Evolutionary conservation across 2,329 filamentous ascomycete genomes (phyloP), one percentile per base, ranked within the genome.

Genomic region (Colletotrichum theobromicola): DNA sequence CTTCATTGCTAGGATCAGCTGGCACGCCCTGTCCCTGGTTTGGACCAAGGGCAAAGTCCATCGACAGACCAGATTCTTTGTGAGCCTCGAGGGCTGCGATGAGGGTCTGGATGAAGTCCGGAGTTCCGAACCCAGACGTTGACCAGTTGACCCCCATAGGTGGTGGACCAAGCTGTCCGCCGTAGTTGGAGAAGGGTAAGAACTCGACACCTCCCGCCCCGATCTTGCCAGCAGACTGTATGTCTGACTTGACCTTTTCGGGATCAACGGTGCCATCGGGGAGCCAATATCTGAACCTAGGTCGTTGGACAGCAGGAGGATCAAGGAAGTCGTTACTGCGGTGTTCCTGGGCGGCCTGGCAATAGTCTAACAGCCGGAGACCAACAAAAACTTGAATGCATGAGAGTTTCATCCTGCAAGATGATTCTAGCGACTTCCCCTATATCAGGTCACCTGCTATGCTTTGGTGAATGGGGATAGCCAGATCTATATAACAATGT

Each of bases 311-410:
- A 28, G 53, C 15, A 30, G 34, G 46, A 15, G 65, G 65, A 13
- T 67, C 94, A 4, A 93, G 89, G 85, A 90, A 95, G 63, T 50
- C 24, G 4, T 30, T 46, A 1, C n/a, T 7, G 42, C n/a, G 10
- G 10, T 46, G 5, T 5, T 46, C 10, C 13, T 10, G n/a, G n/a
- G n/a, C n/a, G 18, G 53, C 53, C 4, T 57, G 53, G 7, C 53
- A 57, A 28, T 4, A 2, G 15, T 21, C 8, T 2, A 10, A 8
- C 53, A 57, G 53, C 53, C 26, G 2, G 26, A 26, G 15, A 5
- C 24, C 21, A 18, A 21, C 24, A 2, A 57, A 28, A 57, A 5
- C 24, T 28, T 57, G 13, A 28, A 57, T 0, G 9, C n/a, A 57
- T 5, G 53, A 57, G 3, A 18, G 4, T 18, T 26, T 24, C 53